Conservation (phyloP, 2,329 filamentous ascomycete genomes). For the Emmonsia crescens region DNA sequence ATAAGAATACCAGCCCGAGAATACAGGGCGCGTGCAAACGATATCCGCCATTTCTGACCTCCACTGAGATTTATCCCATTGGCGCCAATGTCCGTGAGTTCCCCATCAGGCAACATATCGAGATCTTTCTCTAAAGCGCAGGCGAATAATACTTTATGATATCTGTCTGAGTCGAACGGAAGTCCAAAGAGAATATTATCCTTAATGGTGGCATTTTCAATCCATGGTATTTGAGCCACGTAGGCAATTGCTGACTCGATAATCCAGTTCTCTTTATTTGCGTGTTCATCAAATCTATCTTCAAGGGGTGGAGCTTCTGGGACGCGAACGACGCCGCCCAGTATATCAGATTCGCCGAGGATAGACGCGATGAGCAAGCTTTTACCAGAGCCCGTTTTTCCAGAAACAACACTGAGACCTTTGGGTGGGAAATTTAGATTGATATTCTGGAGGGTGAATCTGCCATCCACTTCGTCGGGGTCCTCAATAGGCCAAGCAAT, state of each 20-base stretch:
- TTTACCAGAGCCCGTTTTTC: constrained; percentile 69
- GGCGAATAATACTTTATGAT: constrained; percentile 57
- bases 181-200: constrained; percentile 72
- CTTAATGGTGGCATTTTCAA: constrained; percentile 68
- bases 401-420: constrained; percentile 63
- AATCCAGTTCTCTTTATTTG: constrained; percentile 54
- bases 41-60: constrained; percentile 73
- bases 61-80: constrained; percentile 78
- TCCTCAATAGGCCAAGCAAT: constrained; percentile 64
- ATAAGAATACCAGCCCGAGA: constrained; percentile 65
- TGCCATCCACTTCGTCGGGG: constrained; percentile 43
- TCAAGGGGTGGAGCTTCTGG: constrained; percentile 38
- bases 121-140: constrained; percentile 69
- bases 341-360: constrained; percentile 62
- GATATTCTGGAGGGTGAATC: constrained; percentile 56
- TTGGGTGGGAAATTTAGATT: constrained; percentile 56
- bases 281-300: constrained; percentile 52
- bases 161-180: constrained; percentile 57
- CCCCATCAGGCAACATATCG: constrained; percentile 63
- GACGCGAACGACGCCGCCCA: constrained; percentile 50
- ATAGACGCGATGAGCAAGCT: constrained; percentile 63
- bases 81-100: constrained; percentile 69
- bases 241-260: constrained; percentile 60
- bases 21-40: constrained; percentile 69
- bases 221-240: constrained; percentile 73